These are phyloP conservation scores for Phytomonas francai DNA, from an alignment of 208 protist species.

Conservation along the genomic window DNA sequence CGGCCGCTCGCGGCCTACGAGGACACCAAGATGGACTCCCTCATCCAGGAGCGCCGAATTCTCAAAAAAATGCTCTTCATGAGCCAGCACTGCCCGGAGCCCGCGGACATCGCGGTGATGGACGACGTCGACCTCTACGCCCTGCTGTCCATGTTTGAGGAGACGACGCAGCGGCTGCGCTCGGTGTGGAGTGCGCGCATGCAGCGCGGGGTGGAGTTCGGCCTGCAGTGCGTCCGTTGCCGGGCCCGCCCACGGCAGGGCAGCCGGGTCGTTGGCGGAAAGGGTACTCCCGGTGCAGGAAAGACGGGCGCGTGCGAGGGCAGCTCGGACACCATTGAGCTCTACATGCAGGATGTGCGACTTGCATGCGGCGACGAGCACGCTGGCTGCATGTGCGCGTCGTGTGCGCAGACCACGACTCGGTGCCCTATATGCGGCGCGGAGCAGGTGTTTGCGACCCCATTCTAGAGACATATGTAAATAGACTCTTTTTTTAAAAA, in stretches of 20 bases:
- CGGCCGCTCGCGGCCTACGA: neutral
- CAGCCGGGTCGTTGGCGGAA: too few relatives aligned
- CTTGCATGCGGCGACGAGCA: too few relatives aligned
- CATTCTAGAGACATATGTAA: neutral
- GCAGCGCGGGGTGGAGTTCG: too few relatives aligned
- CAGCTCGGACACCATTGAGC: conserved; percentile 19
- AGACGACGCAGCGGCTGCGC: conserved; percentile 27
- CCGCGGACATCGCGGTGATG: conserved; percentile 60
- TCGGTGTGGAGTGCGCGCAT: conserved; percentile 33
- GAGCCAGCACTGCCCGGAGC: conserved; percentile 48
- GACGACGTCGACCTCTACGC: conserved; percentile 67
- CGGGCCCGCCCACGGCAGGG: too few relatives aligned
- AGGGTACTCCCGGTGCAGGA: too few relatives aligned
- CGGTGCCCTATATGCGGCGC: conserved; percentile 58
- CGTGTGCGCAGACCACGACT: conserved; percentile 17
- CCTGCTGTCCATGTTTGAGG: conserved; percentile 24
- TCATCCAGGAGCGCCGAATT: conserved; percentile 38
- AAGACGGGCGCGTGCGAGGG: too few relatives aligned
- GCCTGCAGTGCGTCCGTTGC: too few relatives aligned
- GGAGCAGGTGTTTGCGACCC: neutral
- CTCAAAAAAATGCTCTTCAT: conserved; percentile 37
- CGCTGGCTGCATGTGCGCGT: conserved; percentile 23
- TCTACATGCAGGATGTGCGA: neutral
- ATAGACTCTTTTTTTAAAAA: conserved; percentile 6
- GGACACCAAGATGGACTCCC: conserved; percentile 22